A percentile compares a stretch with the other conserved stretches of the same genome.
Evolutionary conservation across 192 early-diverging fungal genomes (phyloP).

Genomic region (Rhizophagus clarus): DNA sequence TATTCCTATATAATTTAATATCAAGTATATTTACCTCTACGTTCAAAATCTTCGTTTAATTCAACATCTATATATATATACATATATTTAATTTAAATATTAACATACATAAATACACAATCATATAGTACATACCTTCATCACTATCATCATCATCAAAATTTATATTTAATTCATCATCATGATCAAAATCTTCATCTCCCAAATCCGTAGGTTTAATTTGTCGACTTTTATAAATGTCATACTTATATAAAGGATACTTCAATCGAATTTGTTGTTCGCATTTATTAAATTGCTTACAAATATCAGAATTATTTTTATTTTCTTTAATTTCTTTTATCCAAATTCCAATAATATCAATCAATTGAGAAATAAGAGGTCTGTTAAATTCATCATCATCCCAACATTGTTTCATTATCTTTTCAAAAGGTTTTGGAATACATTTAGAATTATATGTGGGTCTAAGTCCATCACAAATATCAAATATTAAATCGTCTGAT

Average conservation of each 20-base stretch:
- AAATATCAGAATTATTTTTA: not conserved
- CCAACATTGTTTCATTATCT: constrained; percentile 13
- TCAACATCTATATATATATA: not conserved
- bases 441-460: not conserved
- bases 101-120: no score
- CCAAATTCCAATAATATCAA: constrained; percentile 5
- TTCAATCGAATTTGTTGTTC: not conserved
- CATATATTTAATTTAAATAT: no score
- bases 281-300: not conserved
- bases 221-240: constrained; percentile 1
- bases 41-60: not conserved
- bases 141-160: not conserved
- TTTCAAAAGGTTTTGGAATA: not conserved
- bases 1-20: no score
- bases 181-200: not conserved
- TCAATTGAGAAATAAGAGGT: not conserved
- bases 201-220: constrained; percentile 1
- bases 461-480: constrained; percentile 16
- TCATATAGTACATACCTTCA: not conserved
- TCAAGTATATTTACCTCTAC: not conserved
- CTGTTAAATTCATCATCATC: constrained; percentile 13
- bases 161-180: constrained; percentile 1
- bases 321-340: not conserved
- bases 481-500: not conserved
- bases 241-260: constrained; percentile 5